Evolutionary conservation across 345 rosid genomes (phyloP), one percentile per base, ranked within the genome.

Genomic region (Eucalyptus leucophloia): DNA sequence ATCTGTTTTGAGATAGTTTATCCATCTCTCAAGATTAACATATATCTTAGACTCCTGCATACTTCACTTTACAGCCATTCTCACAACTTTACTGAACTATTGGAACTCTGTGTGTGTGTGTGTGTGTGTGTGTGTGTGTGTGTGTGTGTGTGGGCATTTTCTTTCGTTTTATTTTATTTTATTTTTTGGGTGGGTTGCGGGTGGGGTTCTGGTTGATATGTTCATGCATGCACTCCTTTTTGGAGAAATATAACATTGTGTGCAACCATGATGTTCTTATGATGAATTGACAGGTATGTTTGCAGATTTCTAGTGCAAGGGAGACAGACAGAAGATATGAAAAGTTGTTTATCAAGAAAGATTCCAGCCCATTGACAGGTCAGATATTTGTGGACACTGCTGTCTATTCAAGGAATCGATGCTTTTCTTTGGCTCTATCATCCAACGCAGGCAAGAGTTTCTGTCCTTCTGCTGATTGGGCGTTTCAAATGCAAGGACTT

Each of bases 391-490:
- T 97, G 90, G 99, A 97, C 92, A 92, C 96, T 92, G 99, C 97
- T 91, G 99, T 98, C 85, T 98, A 98, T 91, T 91, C 97, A 88
- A 95, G 97, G 93, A 98, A 98, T 87, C 98, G 96, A 65, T 96
- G 98, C 95, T 98, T 98, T 92, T 98, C 97, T 44, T 93, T 97
- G 89, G 96, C 95, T 87, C 92, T 96, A 51, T 98, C 99, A 26
- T 97, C 98, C 4, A 98, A 96, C 92, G 97, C 98, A 72, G 99
- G 99, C 90, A 98, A 98, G 92, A 93, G 92, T 40, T 50, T 93
- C 97, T 18, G 54, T 96, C 88, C 99, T 97, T 89, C 91, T 97
- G 86, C 97, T 96, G 12, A 95, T 98, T 40, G 91, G 93, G 69
- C 97, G 94, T 88, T 98, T 95, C 93, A 95, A 93, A 91, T 96